These are phyloP conservation scores for Hypoxylon crocopeplum DNA, from an alignment of 495 filamentous ascomycete genomes.

Conservation along the genomic window DNA sequence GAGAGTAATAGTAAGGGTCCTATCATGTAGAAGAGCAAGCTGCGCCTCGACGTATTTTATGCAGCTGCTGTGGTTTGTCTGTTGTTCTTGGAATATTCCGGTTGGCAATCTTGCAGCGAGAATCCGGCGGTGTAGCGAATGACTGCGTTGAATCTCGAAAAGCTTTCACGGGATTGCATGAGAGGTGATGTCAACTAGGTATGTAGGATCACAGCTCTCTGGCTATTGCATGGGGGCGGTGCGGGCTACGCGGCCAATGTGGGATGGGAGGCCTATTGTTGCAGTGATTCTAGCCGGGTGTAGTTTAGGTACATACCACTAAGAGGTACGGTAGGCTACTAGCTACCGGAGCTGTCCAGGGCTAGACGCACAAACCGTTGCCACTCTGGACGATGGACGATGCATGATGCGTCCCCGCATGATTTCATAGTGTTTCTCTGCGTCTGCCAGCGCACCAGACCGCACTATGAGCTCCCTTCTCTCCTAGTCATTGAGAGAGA, in stretches of 20 bases:
- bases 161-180: slow-evolving; percentile 15
- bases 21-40: slow-evolving; percentile 26
- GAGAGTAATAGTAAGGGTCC: slow-evolving; percentile 12
- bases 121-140: slow-evolving; percentile 28
- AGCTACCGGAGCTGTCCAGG: slow-evolving; percentile 6
- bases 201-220: slow-evolving; percentile 12
- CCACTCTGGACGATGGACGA: slow-evolving; percentile 24
- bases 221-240: slow-evolving; percentile 27
- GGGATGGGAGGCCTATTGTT: slow-evolving; percentile 35
- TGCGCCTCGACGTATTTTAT: slow-evolving; percentile 41
- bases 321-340: too few relatives aligned
- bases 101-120: slow-evolving; percentile 6
- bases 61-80: slow-evolving; percentile 15
- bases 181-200: slow-evolving; percentile 37
- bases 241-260: slow-evolving; percentile 1
- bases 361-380: slow-evolving; percentile 18
- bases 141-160: slow-evolving; percentile 17
- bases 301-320: not conserved
- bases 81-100: slow-evolving; percentile 2
- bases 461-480: not conserved
- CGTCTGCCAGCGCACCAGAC: slow-evolving; percentile 15
- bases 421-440: slow-evolving; percentile 31
- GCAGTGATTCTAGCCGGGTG: slow-evolving; percentile 2
- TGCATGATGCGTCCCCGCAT: slow-evolving; percentile 32
- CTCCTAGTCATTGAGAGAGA: not conserved